Conservation (phyloP, 1,284 basidiomycete genomes). For the Puccinia horiana region DNA sequence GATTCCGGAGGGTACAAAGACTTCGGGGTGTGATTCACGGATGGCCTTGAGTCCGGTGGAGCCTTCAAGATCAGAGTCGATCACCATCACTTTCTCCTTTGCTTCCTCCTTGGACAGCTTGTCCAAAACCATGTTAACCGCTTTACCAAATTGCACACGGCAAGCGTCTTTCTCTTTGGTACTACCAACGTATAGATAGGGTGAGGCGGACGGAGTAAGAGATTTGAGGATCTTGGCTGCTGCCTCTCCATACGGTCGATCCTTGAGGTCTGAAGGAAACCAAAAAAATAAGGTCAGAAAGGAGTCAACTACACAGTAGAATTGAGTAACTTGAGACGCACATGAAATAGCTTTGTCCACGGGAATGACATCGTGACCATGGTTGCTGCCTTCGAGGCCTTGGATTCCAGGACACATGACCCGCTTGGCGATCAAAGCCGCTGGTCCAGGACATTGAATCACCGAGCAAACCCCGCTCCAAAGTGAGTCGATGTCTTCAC, state of each 20-base stretch:
- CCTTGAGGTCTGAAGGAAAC: conserved; percentile 71
- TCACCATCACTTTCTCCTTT: conserved; percentile 76
- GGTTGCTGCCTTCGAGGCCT: conserved; percentile 72
- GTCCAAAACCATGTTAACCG: conserved; percentile 74
- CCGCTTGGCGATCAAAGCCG: conserved; percentile 74
- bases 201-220: conserved; percentile 67
- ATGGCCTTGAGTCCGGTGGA: conserved; percentile 81
- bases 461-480: conserved; percentile 68
- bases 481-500: conserved; percentile 74
- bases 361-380: conserved; percentile 70
- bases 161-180: conserved; percentile 74
- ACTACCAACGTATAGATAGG: conserved; percentile 69
- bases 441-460: conserved; percentile 70
- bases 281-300: conserved; percentile 63
- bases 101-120: conserved; percentile 72
- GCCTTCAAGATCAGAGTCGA: conserved; percentile 81
- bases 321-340: conserved; percentile 1
- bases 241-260: conserved; percentile 67
- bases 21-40: conserved; percentile 81
- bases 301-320: background rate
- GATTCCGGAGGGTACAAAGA: conserved; percentile 77
- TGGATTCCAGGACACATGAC: conserved; percentile 76
- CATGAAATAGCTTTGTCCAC: conserved; percentile 48
- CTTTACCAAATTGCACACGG: conserved; percentile 77
- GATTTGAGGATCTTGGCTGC: conserved; percentile 66